Evolutionary conservation across 2,329 filamentous ascomycete species (phyloP).

Genomic region (Macrophomina tecta): DNA sequence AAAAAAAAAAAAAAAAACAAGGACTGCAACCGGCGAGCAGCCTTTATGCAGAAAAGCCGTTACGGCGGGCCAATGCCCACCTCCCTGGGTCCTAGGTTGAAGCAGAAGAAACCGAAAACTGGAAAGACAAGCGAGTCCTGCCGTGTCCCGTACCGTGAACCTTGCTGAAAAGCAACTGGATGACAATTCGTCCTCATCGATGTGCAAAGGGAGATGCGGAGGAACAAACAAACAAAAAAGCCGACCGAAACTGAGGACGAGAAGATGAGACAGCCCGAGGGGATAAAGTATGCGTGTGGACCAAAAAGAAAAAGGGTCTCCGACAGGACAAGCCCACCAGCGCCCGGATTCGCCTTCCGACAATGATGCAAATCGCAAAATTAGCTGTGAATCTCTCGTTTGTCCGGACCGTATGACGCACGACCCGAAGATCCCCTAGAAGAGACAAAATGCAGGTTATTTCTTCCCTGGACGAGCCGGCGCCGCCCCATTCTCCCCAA

Average conservation of each 20-base stretch:
- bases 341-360: constrained; percentile 17
- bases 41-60: constrained; percentile 22
- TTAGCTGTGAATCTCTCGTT: constrained; percentile 23
- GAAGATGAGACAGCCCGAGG: constrained; percentile 8
- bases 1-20: neutral
- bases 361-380: constrained; percentile 23
- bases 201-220: constrained; percentile 8
- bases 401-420: constrained; percentile 22
- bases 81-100: constrained; percentile 9
- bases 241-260: neutral
- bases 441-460: constrained; percentile 26
- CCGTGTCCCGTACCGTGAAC: constrained; percentile 4
- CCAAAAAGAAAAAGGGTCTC: constrained; percentile 1
- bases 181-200: neutral
- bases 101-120: constrained; percentile 24
- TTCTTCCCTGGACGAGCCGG: constrained; percentile 15
- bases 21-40: neutral
- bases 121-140: constrained; percentile 24
- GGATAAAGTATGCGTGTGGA: neutral
- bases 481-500: constrained; percentile 19
- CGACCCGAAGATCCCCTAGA: constrained; percentile 18
- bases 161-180: constrained; percentile 23
- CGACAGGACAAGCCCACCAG: constrained; percentile 8
- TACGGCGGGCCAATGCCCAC: constrained; percentile 14
- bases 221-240: constrained; percentile 8